Evolutionary conservation across 345 rosid genomes (phyloP), one percentile per base, ranked within the genome.

Genomic region (Bruguiera parviflora): DNA sequence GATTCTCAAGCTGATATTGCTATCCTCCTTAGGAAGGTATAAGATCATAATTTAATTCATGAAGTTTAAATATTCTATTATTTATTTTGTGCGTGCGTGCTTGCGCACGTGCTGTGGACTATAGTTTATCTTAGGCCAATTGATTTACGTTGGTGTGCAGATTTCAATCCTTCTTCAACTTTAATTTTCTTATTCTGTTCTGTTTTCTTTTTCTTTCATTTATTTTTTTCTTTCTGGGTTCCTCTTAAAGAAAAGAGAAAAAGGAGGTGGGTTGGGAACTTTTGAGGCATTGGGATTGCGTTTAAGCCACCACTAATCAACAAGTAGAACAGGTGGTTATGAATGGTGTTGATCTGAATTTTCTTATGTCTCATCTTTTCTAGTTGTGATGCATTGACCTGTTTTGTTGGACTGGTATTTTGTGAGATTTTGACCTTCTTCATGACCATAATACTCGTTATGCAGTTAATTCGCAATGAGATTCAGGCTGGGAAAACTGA

Each of bases 1-100:
- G 99, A 95, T 76, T 95, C 99, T 20, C 99, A 95, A 76, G 99
- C 97, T 33, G 99, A 95, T 81, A 63, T 95, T 0, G 99, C 97
- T 46, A 82, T 95, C 73, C 96, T 92, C 78, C 96, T 90, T 57
- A 86, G 96, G 68, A 87, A 88, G 98, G 98, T 88, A 46, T 52
- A 3, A 63, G 5, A 27, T 33, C 3, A 61, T 52, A 53, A 39
- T 27, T 51, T 24, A 21, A 2, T 20, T 5, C 5, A 3, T 52
- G 13, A 32, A 24, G 10, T n/a, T 32, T 24, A 25, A 8, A 9
- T 55, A 25, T n/a, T 8, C 37, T 33, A n/a, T 53, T n/a, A 19
- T n/a, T 53, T 51, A 5, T 53, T 52, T 20, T 22, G 8, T 20
- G 55, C 3, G 5, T 18, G 27, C 8, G 58, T 8, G 47, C 2